Conservation (phyloP, 2,329 filamentous ascomycete genomes). For the Aspergillus awamori region DNA sequence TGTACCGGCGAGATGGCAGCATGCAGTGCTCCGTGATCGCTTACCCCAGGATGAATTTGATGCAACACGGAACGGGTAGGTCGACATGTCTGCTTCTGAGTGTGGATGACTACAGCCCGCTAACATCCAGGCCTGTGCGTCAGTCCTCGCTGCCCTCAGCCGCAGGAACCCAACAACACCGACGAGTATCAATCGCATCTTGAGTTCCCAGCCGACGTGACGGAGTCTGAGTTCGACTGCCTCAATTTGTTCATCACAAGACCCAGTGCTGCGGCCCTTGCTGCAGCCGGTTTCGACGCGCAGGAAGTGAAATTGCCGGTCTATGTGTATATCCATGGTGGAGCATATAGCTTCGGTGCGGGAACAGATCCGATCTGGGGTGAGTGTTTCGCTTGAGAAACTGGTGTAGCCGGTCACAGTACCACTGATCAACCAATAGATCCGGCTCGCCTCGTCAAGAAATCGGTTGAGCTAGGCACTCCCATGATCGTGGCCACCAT, state of each 20-base stretch:
- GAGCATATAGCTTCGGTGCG: conserved; percentile 5
- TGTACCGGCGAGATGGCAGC: conserved; percentile 6
- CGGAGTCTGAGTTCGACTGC: conserved; percentile 2
- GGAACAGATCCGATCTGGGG: conserved; percentile 8
- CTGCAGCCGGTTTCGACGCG: not conserved
- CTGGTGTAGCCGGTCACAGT: too few relatives aligned
- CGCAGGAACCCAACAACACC: conserved; percentile 7
- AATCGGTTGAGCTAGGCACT: not conserved
- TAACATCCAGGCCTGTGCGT: not conserved
- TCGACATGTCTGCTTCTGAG: not conserved
- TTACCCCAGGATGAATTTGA: not conserved
- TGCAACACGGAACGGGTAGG: conserved; percentile 2
- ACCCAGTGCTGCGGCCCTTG: not conserved
- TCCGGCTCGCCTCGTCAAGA: conserved; percentile 1
- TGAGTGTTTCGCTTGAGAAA: not conserved
- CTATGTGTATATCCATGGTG: conserved; percentile 7
- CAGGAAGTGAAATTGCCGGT: not conserved
- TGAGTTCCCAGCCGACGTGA: not conserved
- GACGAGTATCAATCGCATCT: conserved; percentile 2
- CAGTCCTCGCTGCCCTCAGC: conserved; percentile 5
- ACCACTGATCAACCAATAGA: not conserved
- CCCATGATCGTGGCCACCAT: conserved; percentile 3
- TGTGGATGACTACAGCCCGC: too few relatives aligned
- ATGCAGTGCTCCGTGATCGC: conserved; percentile 7
- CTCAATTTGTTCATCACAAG: conserved; percentile 7